Percentiles rank a stretch among this genome's conserved stretches.
Conservation (phyloP, 495 filamentous ascomycete species). For the Rhypophila decipiens region DNA sequence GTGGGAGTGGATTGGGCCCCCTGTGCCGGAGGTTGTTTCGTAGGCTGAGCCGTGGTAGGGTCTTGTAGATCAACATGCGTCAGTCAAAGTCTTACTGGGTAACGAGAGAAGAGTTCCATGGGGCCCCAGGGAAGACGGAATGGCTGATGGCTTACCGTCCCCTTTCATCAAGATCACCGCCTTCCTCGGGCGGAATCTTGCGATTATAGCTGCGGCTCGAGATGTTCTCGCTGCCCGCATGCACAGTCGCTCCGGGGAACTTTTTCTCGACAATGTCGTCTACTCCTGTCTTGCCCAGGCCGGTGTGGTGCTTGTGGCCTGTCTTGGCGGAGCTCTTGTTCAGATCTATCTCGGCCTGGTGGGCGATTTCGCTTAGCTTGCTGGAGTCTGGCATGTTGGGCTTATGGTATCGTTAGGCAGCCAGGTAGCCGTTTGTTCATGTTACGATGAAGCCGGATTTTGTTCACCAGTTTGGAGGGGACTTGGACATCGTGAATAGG, state of each 20-base stretch:
- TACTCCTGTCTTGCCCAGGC: constrained; percentile 25
- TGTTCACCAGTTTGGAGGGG: too few relatives aligned
- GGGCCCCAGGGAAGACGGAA: too few relatives aligned
- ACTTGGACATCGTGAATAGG: too few relatives aligned
- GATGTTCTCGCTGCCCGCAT: constrained; percentile 24
- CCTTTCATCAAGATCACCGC: constrained; percentile 29
- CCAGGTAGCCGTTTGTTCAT: too few relatives aligned
- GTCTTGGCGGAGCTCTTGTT: constrained; percentile 39
- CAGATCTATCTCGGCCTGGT: constrained; percentile 42
- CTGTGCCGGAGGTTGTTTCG: not conserved
- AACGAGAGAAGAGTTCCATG: not conserved
- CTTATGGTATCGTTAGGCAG: too few relatives aligned
- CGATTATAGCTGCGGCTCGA: constrained; percentile 31
- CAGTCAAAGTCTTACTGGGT: not conserved
- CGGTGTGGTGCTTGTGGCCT: constrained; percentile 16
- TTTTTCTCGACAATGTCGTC: constrained; percentile 23
- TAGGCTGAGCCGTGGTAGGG: not conserved
- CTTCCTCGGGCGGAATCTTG: constrained; percentile 31
- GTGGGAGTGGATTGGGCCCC: not conserved
- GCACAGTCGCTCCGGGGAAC: constrained; percentile 28
- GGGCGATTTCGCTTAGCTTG: constrained; percentile 28
- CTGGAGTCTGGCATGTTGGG: not conserved
- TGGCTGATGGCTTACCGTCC: constrained; percentile 26
- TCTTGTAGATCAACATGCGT: not conserved
- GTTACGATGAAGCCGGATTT: too few relatives aligned